A percentile compares a stretch with the other conserved stretches of the same genome.
phyloP scores from a whole-genome alignment of 352 stramenopile genomes.

The Pythium vanterpoolii region DNA sequence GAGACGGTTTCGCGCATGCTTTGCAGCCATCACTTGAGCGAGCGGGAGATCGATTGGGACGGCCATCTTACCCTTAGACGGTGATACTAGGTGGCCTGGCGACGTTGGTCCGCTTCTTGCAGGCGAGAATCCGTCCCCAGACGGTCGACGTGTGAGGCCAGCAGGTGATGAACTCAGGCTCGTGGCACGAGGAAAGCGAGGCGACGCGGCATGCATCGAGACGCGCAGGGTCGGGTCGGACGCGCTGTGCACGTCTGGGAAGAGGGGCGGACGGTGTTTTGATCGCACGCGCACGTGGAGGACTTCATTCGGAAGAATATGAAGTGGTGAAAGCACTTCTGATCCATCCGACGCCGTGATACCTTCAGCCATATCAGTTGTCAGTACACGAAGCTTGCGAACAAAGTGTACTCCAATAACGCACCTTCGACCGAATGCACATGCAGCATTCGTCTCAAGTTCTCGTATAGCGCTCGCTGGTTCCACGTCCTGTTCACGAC shows the following conservation, averaged over 20 bases:
- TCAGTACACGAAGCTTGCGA: neutral
- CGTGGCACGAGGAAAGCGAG: constrained; percentile 8
- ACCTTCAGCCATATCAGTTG: constrained; percentile 19
- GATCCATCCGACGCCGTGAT: constrained; percentile 49
- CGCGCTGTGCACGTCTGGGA: constrained; percentile 9
- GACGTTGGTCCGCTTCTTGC: constrained; percentile 8
- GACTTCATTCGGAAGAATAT: constrained; percentile 71
- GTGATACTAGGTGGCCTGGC: constrained; percentile 3
- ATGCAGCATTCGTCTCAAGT: constrained; percentile 66
- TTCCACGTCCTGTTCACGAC: constrained; percentile 73
- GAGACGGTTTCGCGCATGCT: constrained; percentile 20
- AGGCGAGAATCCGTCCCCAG: constrained; percentile 2
- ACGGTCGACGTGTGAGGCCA: neutral
- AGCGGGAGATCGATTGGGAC: constrained; percentile 14
- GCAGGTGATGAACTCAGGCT: neutral
- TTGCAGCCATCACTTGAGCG: constrained; percentile 5
- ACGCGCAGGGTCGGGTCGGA: constrained; percentile 3
- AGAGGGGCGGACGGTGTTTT: constrained; percentile 31
- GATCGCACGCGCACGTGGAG: constrained; percentile 63
- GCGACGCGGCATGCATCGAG: constrained; percentile 11
- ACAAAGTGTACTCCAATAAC: neutral
- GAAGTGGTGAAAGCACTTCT: constrained; percentile 66
- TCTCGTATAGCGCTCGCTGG: constrained; percentile 49
- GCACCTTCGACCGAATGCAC: constrained; percentile 63
- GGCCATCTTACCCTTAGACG: constrained; percentile 15